Conservation (phyloP, 805 yeast genomes). For the Ascoidea rubescens region DNA sequence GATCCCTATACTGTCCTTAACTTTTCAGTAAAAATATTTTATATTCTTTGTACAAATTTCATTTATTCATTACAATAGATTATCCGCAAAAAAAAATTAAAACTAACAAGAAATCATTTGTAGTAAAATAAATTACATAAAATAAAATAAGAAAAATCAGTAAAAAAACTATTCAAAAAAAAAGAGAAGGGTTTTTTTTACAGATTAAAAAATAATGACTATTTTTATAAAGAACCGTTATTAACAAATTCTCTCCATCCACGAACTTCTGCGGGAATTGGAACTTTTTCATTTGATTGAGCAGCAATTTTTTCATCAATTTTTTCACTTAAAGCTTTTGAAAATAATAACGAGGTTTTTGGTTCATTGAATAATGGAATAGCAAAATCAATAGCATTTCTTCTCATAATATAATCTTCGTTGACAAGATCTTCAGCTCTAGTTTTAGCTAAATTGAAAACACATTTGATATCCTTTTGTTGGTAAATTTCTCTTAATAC, state of each 20-base stretch:
- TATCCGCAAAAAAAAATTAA: too few species aligned
- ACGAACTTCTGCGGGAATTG: constrained; percentile 72
- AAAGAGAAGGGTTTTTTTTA: too few species aligned
- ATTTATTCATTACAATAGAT: too few species aligned
- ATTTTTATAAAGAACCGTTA: too few species aligned
- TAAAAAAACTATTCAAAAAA: too few species aligned
- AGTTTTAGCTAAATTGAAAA: constrained; percentile 80
- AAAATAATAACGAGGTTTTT: constrained; percentile 77
- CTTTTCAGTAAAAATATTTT: too few species aligned
- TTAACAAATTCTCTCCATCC: constrained; percentile 91
- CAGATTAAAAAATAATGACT: too few species aligned
- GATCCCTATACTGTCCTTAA: too few species aligned
- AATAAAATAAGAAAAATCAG: too few species aligned
- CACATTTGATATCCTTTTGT: constrained; percentile 69
- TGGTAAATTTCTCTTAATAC: constrained; percentile 89
- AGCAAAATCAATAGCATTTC: constrained; percentile 97
- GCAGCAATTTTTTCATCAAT: constrained; percentile 29
- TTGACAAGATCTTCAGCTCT: constrained; percentile 79
- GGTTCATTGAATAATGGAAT: constrained; percentile 96
- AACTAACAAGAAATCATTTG: too few species aligned
- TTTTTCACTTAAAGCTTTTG: constrained; percentile 65
- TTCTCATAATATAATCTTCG: constrained; percentile 94
- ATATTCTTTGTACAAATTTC: too few species aligned
- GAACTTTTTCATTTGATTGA: constrained; percentile 20
- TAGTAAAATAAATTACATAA: too few species aligned